Evolutionary conservation across 495 filamentous ascomycete species (phyloP), one percentile per base, ranked within the genome.

Genomic region (Lophiostoma macrostomum): DNA sequence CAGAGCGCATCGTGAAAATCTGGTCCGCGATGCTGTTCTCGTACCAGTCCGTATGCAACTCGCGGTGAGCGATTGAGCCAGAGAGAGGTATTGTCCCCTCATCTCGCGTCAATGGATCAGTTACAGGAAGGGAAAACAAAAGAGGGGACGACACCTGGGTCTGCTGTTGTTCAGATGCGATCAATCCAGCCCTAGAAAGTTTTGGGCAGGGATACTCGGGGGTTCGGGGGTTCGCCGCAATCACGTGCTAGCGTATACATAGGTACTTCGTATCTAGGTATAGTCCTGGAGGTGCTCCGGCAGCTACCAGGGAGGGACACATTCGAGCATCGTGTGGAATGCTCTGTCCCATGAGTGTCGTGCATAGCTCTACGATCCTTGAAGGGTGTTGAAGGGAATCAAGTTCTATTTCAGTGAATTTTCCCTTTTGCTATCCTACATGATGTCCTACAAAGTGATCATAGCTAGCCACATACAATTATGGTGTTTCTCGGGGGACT

Each of bases 41-140:
- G 45, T 32, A 30, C 51, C 30, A 52, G 28, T 52, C 13, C 52
- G 46, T 7, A 61, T 35, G 29, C 42, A 52, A 18, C 16, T 43
- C 19, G 46, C 14, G 8, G 58, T 46, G 10, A 42, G 37, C 39
- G 45, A 56, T 43, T 51, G 58, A 19, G 52, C 53, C 40, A 52
- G 45, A 22, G 47, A n/a, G 31, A 61, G 45, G 25, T 42, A 53
- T 19, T 61, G 53, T n/a, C 43, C 42, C 58, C 58, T 61, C 58
- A 61, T 61, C 31, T 24, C n/a, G 20, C 27, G 13, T 22, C 27
- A 48, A 49, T 12, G 6, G 18, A 25, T 34, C 7, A 19, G 34
- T 18, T 16, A 45, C 12, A 46, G 12, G 31, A 34, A 52, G 39
- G 5, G 6, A 36, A 12, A 30, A 47, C 16, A 20, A 45, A 57